Evolutionary conservation across 75 land plant species (phyloP).

Genomic region (Isoetes taiwanensis): DNA sequence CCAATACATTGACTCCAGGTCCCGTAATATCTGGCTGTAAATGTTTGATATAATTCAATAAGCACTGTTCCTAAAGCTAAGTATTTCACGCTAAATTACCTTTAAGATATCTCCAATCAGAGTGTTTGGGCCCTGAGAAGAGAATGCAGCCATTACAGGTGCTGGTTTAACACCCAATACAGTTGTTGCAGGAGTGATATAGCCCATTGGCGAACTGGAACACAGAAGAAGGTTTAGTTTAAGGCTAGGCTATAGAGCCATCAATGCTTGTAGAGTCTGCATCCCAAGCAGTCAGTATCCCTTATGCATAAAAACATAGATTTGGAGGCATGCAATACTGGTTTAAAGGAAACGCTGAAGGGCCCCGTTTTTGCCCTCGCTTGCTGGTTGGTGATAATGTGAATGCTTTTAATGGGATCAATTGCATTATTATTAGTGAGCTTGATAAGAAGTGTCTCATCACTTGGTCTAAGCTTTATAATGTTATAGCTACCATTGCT

Average conservation of each 20-base stretch:
- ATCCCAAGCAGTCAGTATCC: too few species aligned
- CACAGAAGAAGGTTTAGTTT: not conserved
- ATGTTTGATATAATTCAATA: too few species aligned
- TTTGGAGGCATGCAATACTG: not conserved
- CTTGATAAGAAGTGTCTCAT: too few species aligned
- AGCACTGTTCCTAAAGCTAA: not conserved
- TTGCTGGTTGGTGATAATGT: too few species aligned
- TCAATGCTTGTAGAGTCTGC: too few species aligned
- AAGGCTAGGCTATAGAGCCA: too few species aligned
- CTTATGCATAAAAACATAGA: not conserved
- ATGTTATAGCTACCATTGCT: too few species aligned
- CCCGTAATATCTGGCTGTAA: slow-evolving; percentile 1
- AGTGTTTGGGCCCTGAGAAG: slow-evolving; percentile 3
- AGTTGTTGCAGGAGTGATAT: slow-evolving; percentile 5
- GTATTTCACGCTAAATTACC: not conserved
- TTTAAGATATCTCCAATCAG: not conserved
- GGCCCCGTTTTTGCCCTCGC: too few species aligned
- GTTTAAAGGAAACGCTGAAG: too few species aligned
- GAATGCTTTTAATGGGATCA: too few species aligned
- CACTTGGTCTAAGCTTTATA: too few species aligned
- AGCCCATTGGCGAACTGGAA: not conserved
- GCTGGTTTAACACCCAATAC: not conserved
- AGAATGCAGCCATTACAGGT: not conserved
- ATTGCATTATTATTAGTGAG: too few species aligned
- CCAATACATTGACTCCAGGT: not conserved